Conservation (phyloP, 2,329 filamentous ascomycete species). For the Colletotrichum ledebouriae region DNA sequence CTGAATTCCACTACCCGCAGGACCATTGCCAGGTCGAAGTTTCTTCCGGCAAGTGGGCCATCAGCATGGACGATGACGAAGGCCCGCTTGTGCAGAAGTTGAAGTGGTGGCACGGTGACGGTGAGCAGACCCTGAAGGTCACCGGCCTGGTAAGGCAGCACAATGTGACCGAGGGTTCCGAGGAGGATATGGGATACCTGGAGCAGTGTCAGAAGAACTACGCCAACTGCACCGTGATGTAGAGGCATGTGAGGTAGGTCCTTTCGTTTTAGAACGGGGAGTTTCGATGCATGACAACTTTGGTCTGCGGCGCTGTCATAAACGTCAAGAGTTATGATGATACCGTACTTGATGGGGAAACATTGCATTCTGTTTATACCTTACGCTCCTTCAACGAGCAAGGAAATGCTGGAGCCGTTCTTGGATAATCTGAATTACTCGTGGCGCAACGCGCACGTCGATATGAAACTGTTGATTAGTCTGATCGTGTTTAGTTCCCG, state of each 20-base stretch:
- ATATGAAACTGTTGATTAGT: no score
- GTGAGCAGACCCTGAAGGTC: conserved; percentile 83
- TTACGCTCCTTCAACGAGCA: no score
- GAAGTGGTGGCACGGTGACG: conserved; percentile 93
- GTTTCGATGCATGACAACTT: no score
- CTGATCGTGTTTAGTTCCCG: no score
- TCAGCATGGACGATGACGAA: conserved; percentile 79
- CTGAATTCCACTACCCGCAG: conserved; percentile 91
- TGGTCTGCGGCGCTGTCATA: no score
- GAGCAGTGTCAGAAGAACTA: conserved; percentile 72
- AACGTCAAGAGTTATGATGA: no score
- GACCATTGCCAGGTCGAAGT: conserved; percentile 79
- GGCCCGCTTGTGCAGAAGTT: conserved; percentile 80
- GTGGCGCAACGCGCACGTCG: no score
- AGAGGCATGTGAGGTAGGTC: not conserved
- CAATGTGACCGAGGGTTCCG: conserved; percentile 68
- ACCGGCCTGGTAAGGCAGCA: conserved; percentile 78
- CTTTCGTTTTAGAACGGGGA: no score
- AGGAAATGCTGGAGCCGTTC: no score
- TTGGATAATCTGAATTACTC: no score
- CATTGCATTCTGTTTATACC: no score
- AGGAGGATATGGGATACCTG: conserved; percentile 83
- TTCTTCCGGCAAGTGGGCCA: conserved; percentile 90
- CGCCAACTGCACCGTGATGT: conserved; percentile 68
- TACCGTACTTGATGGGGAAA: no score